Evolutionary conservation across 352 stramenopile genomes (phyloP), one percentile per base, ranked within the genome.

Genomic region (Phytophthora cryptogea): DNA sequence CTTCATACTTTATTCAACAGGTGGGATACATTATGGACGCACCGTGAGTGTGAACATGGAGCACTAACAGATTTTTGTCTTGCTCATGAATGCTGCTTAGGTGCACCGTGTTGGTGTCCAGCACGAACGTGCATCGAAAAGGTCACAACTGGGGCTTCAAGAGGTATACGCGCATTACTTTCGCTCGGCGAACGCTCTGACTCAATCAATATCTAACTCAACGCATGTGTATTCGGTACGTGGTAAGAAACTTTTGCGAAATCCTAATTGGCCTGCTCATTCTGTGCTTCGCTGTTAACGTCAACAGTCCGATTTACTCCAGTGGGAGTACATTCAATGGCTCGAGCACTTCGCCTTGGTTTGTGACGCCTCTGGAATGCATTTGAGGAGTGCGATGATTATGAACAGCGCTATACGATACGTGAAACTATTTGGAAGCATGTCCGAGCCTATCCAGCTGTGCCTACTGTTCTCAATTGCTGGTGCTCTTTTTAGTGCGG

Each of bases 1-100:
- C 71, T 4, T 37, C 63, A 17, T 90, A 91, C 28, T 73, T 80
- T 57, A 74, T 89, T 26, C 80, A 91, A 35, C 84, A 91, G 75
- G 68, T 76, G 16, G 14, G 41, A 56, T 20, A 44, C 9, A 23
- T 23, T 11, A 4, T 27, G 17, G 39, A 44, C 14, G 16, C 27
- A 44, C 8, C 16, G 13, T 28, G 5, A 4, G 37, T 43, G 14
- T 42, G 6, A 26, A 42, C 36, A 26, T 0, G 13, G 11, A 27
- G 37, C 8, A 54, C 36, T 54, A 32, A 52, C 41, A 35, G 16
- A 8, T 44, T 43, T 17, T 20, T 20, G 20, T 45, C 35, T 66
- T 32, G 20, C 23, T 1, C 2, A 32, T 40, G 16, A 5, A 37
- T 46, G 17, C 5, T 47, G 0, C 44, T 20, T 54, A 90, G 76